phyloP scores from a whole-genome alignment of 768 basidiomycete genomes.

The Boletus tylopilopsis region DNA sequence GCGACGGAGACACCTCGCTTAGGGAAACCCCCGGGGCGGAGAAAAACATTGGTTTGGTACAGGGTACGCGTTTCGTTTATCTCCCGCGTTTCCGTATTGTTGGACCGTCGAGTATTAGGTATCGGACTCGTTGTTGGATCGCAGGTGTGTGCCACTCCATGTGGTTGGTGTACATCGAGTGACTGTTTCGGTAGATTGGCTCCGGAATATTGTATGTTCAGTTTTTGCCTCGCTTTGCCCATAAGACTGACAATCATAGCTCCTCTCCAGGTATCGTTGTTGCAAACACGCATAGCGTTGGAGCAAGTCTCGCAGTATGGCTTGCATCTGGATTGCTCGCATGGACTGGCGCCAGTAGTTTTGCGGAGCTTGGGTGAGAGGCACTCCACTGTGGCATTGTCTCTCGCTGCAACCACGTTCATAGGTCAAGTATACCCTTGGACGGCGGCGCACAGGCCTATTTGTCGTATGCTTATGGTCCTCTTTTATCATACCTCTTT shows the following conservation, averaged over 20 bases:
- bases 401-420: background rate
- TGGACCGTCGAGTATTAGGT: conserved; percentile 41
- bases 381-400: background rate
- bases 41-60: conserved; percentile 72
- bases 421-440: conserved; percentile 32
- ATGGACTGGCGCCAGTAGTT: conserved; percentile 96
- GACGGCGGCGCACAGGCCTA: conserved; percentile 71
- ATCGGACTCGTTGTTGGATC: conserved; percentile 80
- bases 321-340: conserved; percentile 74
- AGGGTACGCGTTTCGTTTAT: conserved; percentile 48
- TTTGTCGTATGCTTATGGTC: conserved; percentile 85
- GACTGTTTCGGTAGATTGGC: conserved; percentile 54
- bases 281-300: conserved; percentile 84
- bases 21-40: conserved; percentile 55
- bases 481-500: conserved; percentile 84
- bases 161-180: background rate
- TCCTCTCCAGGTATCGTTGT: conserved; percentile 92
- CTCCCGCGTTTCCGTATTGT: background rate
- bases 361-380: conserved; percentile 83
- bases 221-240: background rate
- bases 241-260: conserved; percentile 36
- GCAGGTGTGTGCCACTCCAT: conserved; percentile 46
- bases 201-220: conserved; percentile 87
- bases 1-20: conserved; percentile 55
- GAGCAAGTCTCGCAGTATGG: conserved; percentile 88